These are phyloP conservation scores for Malassezia japonica DNA, from an alignment of 1,284 basidiomycete genomes.

Conservation along the genomic window DNA sequence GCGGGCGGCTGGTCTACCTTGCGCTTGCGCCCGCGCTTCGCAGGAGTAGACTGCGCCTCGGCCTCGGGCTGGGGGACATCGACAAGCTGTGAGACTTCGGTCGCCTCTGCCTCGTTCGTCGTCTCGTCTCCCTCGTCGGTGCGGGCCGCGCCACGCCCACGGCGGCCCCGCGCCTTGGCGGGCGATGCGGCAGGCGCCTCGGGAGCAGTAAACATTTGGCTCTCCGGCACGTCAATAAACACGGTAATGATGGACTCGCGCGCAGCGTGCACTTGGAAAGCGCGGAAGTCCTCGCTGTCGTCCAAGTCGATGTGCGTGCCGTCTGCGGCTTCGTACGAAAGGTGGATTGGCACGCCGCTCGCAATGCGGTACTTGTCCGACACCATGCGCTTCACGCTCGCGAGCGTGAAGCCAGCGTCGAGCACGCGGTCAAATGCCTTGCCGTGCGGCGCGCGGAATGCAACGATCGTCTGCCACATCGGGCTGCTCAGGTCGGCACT, in stretches of 20 bases:
- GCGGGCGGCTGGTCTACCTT: not conserved
- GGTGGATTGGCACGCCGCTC: conserved; percentile 14
- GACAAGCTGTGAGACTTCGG: not conserved
- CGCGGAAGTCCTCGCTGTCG: conserved; percentile 27
- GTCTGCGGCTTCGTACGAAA: conserved; percentile 28
- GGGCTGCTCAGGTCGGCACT: not conserved
- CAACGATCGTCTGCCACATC: conserved; percentile 14
- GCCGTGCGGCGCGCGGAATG: conserved; percentile 12
- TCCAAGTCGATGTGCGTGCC: conserved; percentile 26
- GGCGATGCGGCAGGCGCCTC: not conserved
- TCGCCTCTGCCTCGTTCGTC: not conserved
- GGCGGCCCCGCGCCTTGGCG: not conserved
- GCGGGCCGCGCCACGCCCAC: not conserved
- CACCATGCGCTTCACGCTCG: conserved; percentile 5
- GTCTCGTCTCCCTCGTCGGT: not conserved
- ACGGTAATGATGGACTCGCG: conserved; percentile 20
- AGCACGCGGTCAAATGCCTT: conserved; percentile 15
- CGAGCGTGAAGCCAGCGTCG: conserved; percentile 8
- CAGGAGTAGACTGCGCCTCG: not conserved
- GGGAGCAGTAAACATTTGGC: not conserved
- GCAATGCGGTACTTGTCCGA: conserved; percentile 20
- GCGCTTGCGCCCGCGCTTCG: not conserved
- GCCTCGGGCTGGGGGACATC: not conserved
- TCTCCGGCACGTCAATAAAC: conserved; percentile 10
- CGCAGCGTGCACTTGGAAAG: conserved; percentile 25